Evolutionary conservation across 2,329 filamentous ascomycete species (phyloP).

Genomic region (Hypocrella siamensis): DNA sequence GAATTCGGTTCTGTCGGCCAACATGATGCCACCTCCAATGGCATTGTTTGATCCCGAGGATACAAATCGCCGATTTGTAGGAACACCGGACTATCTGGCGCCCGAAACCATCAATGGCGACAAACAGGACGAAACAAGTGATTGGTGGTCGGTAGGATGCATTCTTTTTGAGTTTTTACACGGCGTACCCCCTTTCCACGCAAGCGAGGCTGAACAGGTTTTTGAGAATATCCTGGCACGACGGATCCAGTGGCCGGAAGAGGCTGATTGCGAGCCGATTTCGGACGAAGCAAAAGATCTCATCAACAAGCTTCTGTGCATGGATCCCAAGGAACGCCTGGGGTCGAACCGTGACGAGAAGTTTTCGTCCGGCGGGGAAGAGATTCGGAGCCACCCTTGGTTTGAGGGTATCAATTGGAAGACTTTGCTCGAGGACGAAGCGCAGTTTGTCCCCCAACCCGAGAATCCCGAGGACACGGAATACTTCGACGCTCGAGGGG

Average conservation of each 20-base stretch:
- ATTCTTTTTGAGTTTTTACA: slow-evolving; percentile 95
- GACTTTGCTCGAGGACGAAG: slow-evolving; percentile 81
- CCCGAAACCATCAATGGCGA: slow-evolving; percentile 93
- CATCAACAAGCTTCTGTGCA: slow-evolving; percentile 80
- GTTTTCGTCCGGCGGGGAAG: slow-evolving; percentile 68
- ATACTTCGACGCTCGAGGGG: slow-evolving; percentile 87
- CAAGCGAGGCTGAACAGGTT: slow-evolving; percentile 74
- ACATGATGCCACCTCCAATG: slow-evolving; percentile 81
- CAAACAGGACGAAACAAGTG: slow-evolving; percentile 92
- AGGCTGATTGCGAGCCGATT: slow-evolving; percentile 54
- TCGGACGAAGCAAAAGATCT: slow-evolving; percentile 85
- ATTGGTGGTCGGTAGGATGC: slow-evolving; percentile 99
- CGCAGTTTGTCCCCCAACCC: slow-evolving; percentile 82
- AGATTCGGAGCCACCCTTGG: slow-evolving; percentile 83
- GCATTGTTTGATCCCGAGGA: slow-evolving; percentile 92
- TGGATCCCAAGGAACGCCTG: slow-evolving; percentile 66
- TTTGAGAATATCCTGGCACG: slow-evolving; percentile 92
- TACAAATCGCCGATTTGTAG: slow-evolving; percentile 82
- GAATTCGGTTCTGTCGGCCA: slow-evolving; percentile 29
- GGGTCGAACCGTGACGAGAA: slow-evolving; percentile 78
- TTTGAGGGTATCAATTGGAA: slow-evolving; percentile 82
- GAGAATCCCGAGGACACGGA: slow-evolving; percentile 96
- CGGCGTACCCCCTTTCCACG: slow-evolving; percentile 88
- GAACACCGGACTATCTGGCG: slow-evolving; percentile 91
- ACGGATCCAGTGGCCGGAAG: slow-evolving; percentile 83